These are phyloP conservation scores for Brettanomyces anomalus DNA, from an alignment of 805 yeast genomes.

Conservation along the genomic window DNA sequence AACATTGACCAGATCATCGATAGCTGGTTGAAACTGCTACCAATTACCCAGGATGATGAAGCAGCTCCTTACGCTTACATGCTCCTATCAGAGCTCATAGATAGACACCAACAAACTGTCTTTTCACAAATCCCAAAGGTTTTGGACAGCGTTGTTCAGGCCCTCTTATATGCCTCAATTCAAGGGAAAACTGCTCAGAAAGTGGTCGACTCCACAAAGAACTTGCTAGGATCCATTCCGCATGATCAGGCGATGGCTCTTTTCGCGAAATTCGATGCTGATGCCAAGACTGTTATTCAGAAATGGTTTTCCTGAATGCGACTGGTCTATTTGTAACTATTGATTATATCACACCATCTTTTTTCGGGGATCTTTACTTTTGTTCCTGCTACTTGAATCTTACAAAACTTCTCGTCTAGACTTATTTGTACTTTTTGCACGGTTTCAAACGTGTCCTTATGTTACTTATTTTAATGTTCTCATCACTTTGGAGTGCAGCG, in stretches of 20 bases:
- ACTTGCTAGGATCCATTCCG: slow-evolving; percentile 54
- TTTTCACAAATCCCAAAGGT: slow-evolving; percentile 44
- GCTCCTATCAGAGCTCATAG: slow-evolving; percentile 65
- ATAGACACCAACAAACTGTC: slow-evolving; percentile 53
- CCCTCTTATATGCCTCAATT: slow-evolving; percentile 58
- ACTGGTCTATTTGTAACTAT: too few relatives aligned
- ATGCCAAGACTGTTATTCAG: slow-evolving; percentile 44
- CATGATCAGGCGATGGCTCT: slow-evolving; percentile 59
- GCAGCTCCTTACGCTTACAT: slow-evolving; percentile 81
- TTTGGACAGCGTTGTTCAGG: slow-evolving; percentile 64
- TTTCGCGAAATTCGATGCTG: slow-evolving; percentile 53
- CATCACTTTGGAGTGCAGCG: too few relatives aligned
- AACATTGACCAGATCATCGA: slow-evolving; percentile 53
- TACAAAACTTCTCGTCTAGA: too few relatives aligned
- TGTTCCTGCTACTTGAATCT: too few relatives aligned
- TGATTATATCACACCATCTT: too few relatives aligned
- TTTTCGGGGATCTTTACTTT: too few relatives aligned
- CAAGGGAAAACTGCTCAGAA: slow-evolving; percentile 64
- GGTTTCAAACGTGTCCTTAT: too few relatives aligned
- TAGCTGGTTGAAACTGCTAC: slow-evolving; percentile 77
- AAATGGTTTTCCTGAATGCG: slow-evolving; percentile 20
- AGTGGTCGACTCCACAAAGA: slow-evolving; percentile 54
- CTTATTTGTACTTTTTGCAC: too few relatives aligned
- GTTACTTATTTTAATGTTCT: too few relatives aligned
- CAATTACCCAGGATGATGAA: slow-evolving; percentile 74